Base-by-base conservation (phyloP, 1,284 basidiomycete species). In the Puccinia horiana region DNA sequence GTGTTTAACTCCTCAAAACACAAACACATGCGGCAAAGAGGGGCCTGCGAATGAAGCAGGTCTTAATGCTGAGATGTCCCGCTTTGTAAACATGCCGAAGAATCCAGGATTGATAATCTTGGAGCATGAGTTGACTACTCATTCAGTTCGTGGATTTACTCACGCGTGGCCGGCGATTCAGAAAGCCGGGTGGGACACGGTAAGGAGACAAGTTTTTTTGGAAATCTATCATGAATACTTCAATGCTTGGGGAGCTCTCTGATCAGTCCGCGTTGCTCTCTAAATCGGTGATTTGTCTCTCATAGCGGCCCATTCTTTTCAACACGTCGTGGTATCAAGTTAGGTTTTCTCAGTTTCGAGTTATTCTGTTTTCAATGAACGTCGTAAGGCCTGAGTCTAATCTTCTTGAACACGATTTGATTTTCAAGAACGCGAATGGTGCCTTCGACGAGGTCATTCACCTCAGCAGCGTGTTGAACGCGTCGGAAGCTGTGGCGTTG, bases 81-180 rank as follows among this genome's bases (percentile, higher is more conserved):
- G 32, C 20, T 74, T 81, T 37, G 40, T 65, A 0, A 63, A 42
- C 37, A 67, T 67, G 54, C 32, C 79, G 69, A 93, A 93, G 86
- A 87, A 86, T 11, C 92, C 92, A 9, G 94, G 94, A 58, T 89
- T 95, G 29, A 89, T 95, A 84, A 89, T 94, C 83, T 90, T 96
- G 83, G 92, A 95, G 87, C 95, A 96, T 87, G 94, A 95, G 87
- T 88, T 92, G n/a, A 90, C 89, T n/a, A 88, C 90, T 72, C 85
- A 88, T 82, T 89, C 92, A 32, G 91, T 94, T 56, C 86, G 89
- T 65, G 90, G 90, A 8, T 96, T 94, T 88, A 92, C 92, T 18
- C 87, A 88, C 80, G 87, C 91, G 18, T 95, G 90, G 86, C 91
- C 92, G 12, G 83, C 90, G 63, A 91, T 94, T 85, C 88, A 88